phyloP scores from a whole-genome alignment of 345 rosid species.

The Diplotaxis tenuifolia region DNA sequence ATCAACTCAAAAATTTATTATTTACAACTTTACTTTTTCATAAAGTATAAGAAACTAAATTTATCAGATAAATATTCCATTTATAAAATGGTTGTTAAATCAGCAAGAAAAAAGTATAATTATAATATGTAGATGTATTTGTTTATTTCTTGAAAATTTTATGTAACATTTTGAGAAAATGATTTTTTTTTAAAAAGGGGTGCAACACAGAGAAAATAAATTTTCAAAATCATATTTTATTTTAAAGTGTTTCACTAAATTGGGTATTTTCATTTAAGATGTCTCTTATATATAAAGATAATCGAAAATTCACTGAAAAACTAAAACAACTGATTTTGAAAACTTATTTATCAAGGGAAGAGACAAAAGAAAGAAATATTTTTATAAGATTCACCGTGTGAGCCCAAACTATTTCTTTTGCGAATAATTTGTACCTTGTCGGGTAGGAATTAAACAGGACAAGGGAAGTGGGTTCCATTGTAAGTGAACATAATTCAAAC shows the following conservation, averaged over 20 bases:
- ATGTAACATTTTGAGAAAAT: not conserved
- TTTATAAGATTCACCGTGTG: conserved; percentile 8
- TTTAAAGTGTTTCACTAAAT: not conserved
- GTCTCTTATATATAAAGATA: not conserved
- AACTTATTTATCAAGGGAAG: not conserved
- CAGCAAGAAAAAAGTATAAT: not conserved
- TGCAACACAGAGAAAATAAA: too few species aligned
- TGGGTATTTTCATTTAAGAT: not conserved
- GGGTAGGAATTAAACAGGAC: not conserved
- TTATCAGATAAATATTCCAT: not conserved
- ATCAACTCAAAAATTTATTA: not conserved
- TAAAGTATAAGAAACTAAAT: not conserved
- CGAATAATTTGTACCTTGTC: conserved; percentile 20
- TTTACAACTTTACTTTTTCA: not conserved
- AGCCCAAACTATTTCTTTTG: not conserved
- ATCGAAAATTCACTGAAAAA: not conserved
- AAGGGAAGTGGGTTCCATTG: conserved; percentile 13
- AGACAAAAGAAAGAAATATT: not conserved
- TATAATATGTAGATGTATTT: not conserved
- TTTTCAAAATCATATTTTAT: not conserved
- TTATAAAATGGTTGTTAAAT: not conserved
- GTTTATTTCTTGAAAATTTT: not conserved
- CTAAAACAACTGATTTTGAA: not conserved
- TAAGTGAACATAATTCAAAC: not conserved
- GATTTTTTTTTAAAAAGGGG: too few species aligned